A percentile compares a stretch with the other conserved stretches of the same genome.
Evolutionary conservation across 129 eudicot genomes (phyloP).

Genomic region (Flaveria linearis): DNA sequence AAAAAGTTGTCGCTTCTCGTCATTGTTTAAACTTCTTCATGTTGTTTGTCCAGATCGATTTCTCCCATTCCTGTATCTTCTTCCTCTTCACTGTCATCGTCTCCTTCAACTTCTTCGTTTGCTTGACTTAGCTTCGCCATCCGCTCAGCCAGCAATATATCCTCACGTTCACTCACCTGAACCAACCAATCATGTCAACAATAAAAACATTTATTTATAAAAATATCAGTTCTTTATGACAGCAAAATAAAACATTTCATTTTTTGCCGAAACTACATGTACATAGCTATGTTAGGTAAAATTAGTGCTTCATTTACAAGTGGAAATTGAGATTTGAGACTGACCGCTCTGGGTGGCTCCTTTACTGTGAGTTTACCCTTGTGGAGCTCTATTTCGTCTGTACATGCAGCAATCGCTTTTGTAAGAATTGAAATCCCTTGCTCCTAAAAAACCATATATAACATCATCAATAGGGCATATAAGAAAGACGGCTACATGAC

Average conservation of each 20-base stretch:
- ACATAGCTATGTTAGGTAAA: background rate
- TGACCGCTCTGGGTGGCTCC: slow-evolving; percentile 88
- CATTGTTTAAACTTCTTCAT: slow-evolving; percentile 26
- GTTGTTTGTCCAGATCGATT: slow-evolving; percentile 61
- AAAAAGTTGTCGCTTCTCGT: slow-evolving; percentile 9
- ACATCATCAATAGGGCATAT: slow-evolving; percentile 1
- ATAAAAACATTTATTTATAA: background rate
- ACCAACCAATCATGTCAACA: slow-evolving; percentile 23
- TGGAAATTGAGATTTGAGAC: slow-evolving; percentile 34
- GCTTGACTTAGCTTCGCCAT: slow-evolving; percentile 73
- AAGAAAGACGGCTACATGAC: background rate
- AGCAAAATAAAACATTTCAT: background rate
- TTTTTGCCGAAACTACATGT: background rate
- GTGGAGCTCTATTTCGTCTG: slow-evolving; percentile 65
- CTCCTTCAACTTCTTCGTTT: slow-evolving; percentile 79
- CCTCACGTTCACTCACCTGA: slow-evolving; percentile 99
- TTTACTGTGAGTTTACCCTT: slow-evolving; percentile 76
- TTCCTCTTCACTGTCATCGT: slow-evolving; percentile 86
- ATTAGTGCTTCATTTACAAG: background rate
- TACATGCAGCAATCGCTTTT: slow-evolving; percentile 80
- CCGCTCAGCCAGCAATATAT: slow-evolving; percentile 66
- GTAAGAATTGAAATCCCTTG: slow-evolving; percentile 76
- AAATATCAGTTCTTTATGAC: background rate
- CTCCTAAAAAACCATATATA: slow-evolving; percentile 50
- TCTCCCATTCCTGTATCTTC: slow-evolving; percentile 99